phyloP scores from a whole-genome alignment of 768 basidiomycete species.

The Gautieria morchelliformis region DNA sequence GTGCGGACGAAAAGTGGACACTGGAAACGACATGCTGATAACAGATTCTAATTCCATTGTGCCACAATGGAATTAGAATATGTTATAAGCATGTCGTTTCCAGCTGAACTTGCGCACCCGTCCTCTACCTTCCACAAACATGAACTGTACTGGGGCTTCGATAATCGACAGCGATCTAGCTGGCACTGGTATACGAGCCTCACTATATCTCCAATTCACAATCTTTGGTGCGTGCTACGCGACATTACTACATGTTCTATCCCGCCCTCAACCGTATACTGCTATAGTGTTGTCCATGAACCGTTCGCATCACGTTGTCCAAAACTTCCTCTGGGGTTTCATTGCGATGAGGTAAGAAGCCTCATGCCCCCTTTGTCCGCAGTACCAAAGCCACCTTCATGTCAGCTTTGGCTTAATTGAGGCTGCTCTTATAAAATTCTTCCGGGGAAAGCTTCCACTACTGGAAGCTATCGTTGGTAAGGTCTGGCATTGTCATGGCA shows the following conservation, averaged over 20 bases:
- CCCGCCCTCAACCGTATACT: too few relatives aligned
- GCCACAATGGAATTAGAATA: too few relatives aligned
- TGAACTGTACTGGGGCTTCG: background rate
- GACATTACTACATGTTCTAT: background rate
- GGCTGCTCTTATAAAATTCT: background rate
- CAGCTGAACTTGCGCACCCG: too few relatives aligned
- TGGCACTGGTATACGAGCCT: slow-evolving; percentile 27
- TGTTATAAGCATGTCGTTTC: too few relatives aligned
- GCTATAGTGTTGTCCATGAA: background rate
- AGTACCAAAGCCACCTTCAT: background rate
- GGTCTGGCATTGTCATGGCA: background rate
- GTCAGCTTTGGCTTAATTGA: too few relatives aligned
- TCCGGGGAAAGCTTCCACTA: background rate
- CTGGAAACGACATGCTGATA: too few relatives aligned
- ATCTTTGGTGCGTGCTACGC: background rate
- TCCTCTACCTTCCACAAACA: too few relatives aligned
- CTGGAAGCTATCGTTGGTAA: background rate
- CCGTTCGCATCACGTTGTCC: background rate
- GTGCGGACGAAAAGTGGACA: too few relatives aligned
- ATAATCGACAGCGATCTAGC: slow-evolving; percentile 24
- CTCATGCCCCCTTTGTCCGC: too few relatives aligned
- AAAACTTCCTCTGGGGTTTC: background rate
- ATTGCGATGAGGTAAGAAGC: background rate
- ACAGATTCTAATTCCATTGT: too few relatives aligned
- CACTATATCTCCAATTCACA: slow-evolving; percentile 19